Base-by-base conservation (phyloP, 2,329 filamentous ascomycete genomes). In the Periconia sp. region DNA sequence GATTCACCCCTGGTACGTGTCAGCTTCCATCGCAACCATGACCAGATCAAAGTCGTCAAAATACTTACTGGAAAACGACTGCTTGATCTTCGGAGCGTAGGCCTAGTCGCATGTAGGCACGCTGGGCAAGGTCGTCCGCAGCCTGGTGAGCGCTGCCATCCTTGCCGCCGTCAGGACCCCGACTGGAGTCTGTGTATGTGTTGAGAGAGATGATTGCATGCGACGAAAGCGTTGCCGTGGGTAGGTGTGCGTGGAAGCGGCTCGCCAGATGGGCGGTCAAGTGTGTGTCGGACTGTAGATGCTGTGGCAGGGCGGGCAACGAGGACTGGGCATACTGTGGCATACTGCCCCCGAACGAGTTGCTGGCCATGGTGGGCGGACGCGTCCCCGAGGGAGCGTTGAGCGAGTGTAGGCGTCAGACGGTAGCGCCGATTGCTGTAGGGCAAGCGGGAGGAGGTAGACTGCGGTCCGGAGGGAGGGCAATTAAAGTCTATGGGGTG, bases 41-140 rank as follows among this genome's bases (percentile, higher is more conserved):
- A 16, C 12, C 5, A 10, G 22, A 22, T 15, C 17, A 24, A 26
- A n/a, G 13, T 15, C 8, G 18, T 10, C n/a, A 11, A 25, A 9
- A 25, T 25, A 82, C 89, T 77, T 81, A 96, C 91, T 99, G 74
- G 60, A 99, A 97, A 2, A 96, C 80, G 38, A 96, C 77, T 1
- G 92, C 89, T 72, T 99, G 94, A 70, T 95, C 96, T 72, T 99
- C 94, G 2, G 88, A 90, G 38, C 94, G 85, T 50, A 89, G 84
- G 34, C 92, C 92, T 16, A 99, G 77, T 55, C 94, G 83, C 54
- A 89, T 82, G 76, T 87, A 96, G 40, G 92, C 90, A 51, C 91
- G 82, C 52, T 88, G 85, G 16, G 94, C 94, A 65, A 99, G 80
- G 61, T 96, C 92, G 71, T 97, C 92, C 23, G 90, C 91, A 65